Base-by-base conservation (phyloP, 2,329 filamentous ascomycete species). In the Colletotrichum theobromicola region DNA sequence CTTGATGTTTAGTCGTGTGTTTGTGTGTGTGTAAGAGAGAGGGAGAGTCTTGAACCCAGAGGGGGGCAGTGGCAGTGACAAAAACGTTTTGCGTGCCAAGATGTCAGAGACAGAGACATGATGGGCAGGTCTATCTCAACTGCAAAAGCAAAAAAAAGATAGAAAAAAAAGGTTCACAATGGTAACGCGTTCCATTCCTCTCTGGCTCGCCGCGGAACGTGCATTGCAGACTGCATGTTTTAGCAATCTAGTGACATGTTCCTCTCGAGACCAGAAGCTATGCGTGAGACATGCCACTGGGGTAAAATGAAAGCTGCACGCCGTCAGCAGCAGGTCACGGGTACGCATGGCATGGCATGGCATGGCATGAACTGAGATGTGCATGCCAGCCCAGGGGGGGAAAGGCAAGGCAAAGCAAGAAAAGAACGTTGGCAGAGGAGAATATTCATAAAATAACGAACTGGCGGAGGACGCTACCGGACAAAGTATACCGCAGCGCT, bases 61-160 rank as follows among this genome's bases (percentile, higher is more conserved):
- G 12, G 42, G 42, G 42, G 4, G n/a, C n/a, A n/a, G n/a, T 24
- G 32, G 55, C 32, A 26, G 21, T 50, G 32, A 32, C 62, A 32
- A 10, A 10, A 50, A 67, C 32, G 21, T 46, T 67, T 67, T 67
- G 37, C 5, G 34, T 42, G 55, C 68, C 72, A 58, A 74, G 68
- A 28, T 15, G 68, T 58, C 57, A 55, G 35, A 67, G 55, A 35
- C 63, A 63, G 18, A 72, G 34, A 63, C 35, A 71, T 30, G 67
- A 58, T 34, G 32, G 37, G n/a, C n/a, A 58, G 57, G 63, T 67
- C 67, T 67, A 67, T 58, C 68, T 72, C 34, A 34, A 72, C 63
- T 37, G 57, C 42, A 72, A 35, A 55, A 61, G 62, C 62, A 74
- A 67, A 10, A 50, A 64, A n/a, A n/a, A n/a, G n/a, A n/a, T n/a